Conservation (phyloP, 164 flowering plant species). For the Macadamia integrifolia region DNA sequence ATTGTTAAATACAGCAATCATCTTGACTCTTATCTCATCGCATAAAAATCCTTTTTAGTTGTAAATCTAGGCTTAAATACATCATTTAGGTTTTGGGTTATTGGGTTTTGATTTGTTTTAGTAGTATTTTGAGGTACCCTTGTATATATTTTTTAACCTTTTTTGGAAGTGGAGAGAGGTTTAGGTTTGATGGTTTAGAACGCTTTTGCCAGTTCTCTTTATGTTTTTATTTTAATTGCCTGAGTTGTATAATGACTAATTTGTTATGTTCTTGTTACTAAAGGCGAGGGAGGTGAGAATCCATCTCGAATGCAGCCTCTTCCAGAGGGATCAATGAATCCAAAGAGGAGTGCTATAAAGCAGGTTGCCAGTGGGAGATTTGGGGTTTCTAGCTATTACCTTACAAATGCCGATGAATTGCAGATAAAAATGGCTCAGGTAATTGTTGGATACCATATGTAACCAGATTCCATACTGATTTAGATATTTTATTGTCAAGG, state of each 20-base stretch:
- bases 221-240: too few species aligned
- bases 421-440: constrained; percentile 99
- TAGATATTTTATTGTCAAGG: not conserved
- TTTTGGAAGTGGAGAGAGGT: too few species aligned
- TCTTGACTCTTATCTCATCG: too few species aligned
- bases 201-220: not conserved
- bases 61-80: too few species aligned
- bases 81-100: too few species aligned
- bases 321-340: constrained; percentile 89
- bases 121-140: too few species aligned
- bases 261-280: constrained; percentile 7
- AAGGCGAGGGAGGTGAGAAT: constrained; percentile 99
- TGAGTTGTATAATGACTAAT: constrained; percentile 1
- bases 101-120: too few species aligned
- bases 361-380: constrained; percentile 99
- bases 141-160: too few species aligned
- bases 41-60: too few species aligned
- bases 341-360: constrained; percentile 96
- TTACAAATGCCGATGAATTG: constrained; percentile 93
- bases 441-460: constrained; percentile 9
- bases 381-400: constrained; percentile 95
- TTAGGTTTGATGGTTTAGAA: too few species aligned
- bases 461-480: not conserved
- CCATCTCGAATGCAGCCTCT: constrained; percentile 97
- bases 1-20: too few species aligned